phyloP scores from a whole-genome alignment of 139 green algal species.

The Zygnema cylindricum region DNA sequence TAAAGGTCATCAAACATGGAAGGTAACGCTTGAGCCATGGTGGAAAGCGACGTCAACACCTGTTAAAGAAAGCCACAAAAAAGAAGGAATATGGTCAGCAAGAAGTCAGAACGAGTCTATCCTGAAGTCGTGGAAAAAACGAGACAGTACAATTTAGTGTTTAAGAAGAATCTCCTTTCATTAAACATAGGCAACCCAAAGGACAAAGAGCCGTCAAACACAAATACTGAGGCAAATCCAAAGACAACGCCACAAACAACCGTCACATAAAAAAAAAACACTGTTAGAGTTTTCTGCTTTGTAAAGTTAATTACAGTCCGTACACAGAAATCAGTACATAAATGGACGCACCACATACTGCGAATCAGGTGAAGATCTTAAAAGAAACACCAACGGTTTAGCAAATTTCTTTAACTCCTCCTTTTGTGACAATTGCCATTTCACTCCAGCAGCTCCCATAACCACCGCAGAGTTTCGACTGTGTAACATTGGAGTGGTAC shows the following conservation, averaged over 20 bases:
- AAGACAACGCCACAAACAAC: background rate
- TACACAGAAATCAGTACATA: background rate
- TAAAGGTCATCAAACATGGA: constrained; percentile 25
- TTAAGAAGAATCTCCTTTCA: too few relatives aligned
- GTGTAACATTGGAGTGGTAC: background rate
- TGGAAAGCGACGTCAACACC: constrained; percentile 37
- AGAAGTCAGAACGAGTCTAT: too few relatives aligned
- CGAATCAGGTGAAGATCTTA: constrained; percentile 39
- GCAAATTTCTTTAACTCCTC: constrained; percentile 10
- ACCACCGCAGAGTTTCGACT: constrained; percentile 44
- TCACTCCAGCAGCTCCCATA: constrained; percentile 25
- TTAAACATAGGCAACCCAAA: too few relatives aligned
- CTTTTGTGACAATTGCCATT: constrained; percentile 19
- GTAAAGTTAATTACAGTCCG: background rate
- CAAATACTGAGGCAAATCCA: constrained; percentile 4
- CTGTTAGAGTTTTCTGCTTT: background rate
- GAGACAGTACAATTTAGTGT: too few relatives aligned
- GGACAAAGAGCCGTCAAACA: background rate
- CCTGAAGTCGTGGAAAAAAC: too few relatives aligned
- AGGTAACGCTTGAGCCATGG: constrained; percentile 20
- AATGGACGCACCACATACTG: constrained; percentile 32
- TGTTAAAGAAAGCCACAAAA: background rate
- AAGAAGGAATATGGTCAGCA: too few relatives aligned
- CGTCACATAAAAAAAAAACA: constrained; percentile 1
- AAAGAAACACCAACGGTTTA: constrained; percentile 28